Conservation (phyloP, 75 land plant species). For the Pseudotsuga menziesii region DNA sequence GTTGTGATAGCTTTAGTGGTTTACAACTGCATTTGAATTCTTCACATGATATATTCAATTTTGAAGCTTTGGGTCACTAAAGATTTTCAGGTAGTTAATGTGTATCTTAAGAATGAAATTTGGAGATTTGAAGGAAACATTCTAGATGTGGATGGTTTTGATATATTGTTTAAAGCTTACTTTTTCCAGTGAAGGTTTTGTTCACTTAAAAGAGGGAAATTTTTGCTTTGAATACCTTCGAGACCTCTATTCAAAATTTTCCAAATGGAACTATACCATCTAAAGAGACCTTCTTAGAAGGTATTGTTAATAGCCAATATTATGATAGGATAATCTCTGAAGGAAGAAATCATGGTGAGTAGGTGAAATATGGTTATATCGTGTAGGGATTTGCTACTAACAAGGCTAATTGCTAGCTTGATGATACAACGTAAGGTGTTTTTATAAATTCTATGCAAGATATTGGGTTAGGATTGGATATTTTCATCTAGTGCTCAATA, state of each 20-base stretch:
- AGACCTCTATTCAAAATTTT: background rate
- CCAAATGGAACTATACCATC: background rate
- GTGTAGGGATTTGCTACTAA: background rate
- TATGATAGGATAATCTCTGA: background rate
- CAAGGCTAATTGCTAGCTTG: background rate
- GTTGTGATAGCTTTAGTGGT: constrained; percentile 72
- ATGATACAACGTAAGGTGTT: constrained; percentile 7
- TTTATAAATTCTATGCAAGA: too few species aligned
- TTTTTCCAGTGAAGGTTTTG: constrained; percentile 20
- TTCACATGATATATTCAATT: constrained; percentile 79
- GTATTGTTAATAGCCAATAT: background rate
- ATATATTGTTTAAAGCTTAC: too few species aligned
- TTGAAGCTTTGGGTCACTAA: constrained; percentile 82
- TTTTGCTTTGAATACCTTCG: background rate
- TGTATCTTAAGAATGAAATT: constrained; percentile 51
- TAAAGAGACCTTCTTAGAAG: background rate
- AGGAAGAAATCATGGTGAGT: background rate
- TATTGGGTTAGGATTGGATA: too few species aligned
- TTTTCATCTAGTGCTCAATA: too few species aligned
- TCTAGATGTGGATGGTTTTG: too few species aligned
- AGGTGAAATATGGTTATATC: background rate
- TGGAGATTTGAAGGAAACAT: constrained; percentile 45
- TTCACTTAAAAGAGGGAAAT: constrained; percentile 19
- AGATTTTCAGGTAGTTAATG: constrained; percentile 61
- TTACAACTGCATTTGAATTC: constrained; percentile 49